Base-by-base conservation (phyloP, 139 green algal species). In the Zygnema circumcarinatum region DNA sequence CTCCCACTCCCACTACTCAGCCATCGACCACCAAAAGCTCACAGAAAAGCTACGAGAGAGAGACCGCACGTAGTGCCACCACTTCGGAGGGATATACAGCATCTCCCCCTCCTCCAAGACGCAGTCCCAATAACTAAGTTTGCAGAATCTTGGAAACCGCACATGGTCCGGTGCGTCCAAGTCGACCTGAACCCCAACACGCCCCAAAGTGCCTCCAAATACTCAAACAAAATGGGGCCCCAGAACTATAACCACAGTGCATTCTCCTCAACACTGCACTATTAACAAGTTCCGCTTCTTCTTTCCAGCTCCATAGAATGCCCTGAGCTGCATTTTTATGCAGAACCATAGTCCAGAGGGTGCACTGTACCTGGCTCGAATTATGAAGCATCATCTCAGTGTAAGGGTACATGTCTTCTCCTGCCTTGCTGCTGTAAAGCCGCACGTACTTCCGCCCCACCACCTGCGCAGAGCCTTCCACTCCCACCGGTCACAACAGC, bases 401-500 rank as follows among this genome's bases (percentile, higher is more conserved):
- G 76, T 91, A 91, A 0, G 96, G 93, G 83, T 95, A 94, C 86
- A 98, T 67, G 1, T 35, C 2, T 0, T 41, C 0, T 11, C 91
- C 93, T 11, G 90, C 36, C 0, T 42, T 29, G 0, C 95, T 94
- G 1, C 81, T 2, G 90, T 98, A 98, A 62, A 98, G 87, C 2
- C 96, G 93, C 21, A 98, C 92, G 87, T 98, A 98, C 93, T 98
- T 98, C 82, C 76, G 72, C 1, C 96, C 96, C 7, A 98, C 94
- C 47, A 90, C 78, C 78, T 85, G 78, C 29, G 22, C 29, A n/a
- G n/a, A n/a, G n/a, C n/a, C n/a, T 35, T 29, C 29, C 56, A 72
- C 29, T 35, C 29, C 96, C 95, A 90, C 96, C 7, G 54, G 16
- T 76, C 31, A 80, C 31, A 38, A 16, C 1, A 86, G 29, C 1